These are phyloP conservation scores for Hevea brasiliensis DNA, from an alignment of 345 rosid genomes.

Conservation along the genomic window DNA sequence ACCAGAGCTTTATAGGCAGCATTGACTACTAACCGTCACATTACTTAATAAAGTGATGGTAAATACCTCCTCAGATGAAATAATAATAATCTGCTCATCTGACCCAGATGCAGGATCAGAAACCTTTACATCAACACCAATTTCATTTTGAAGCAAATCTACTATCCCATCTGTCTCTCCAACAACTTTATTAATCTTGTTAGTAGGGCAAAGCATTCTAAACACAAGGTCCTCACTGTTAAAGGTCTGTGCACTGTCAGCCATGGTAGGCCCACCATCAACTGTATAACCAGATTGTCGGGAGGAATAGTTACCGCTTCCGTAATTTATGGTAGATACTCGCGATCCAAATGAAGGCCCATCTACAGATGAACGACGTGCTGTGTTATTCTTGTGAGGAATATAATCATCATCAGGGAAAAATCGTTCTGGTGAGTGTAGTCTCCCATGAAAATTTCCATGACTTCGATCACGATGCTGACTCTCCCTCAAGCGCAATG, in stretches of 20 bases:
- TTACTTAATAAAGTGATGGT: constrained; percentile 3
- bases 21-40: neutral
- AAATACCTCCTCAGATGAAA: constrained; percentile 93
- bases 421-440: constrained; percentile 69
- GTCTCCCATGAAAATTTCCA: constrained; percentile 57
- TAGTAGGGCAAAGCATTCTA: constrained; percentile 86
- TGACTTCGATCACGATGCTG: constrained; percentile 92
- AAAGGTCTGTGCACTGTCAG: constrained; percentile 56
- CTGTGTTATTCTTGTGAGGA: constrained; percentile 49
- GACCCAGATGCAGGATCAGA: constrained; percentile 78
- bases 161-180: constrained; percentile 79
- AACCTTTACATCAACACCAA: constrained; percentile 88
- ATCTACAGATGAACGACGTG: constrained; percentile 59
- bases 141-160: constrained; percentile 80
- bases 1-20: constrained; percentile 1
- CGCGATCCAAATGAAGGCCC: constrained; percentile 58
- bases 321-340: constrained; percentile 43
- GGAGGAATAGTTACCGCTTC: constrained; percentile 53
- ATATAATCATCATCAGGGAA: constrained; percentile 77
- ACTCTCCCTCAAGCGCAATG: constrained; percentile 90
- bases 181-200: constrained; percentile 62
- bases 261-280: constrained; percentile 50
- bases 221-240: constrained; percentile 82
- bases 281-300: constrained; percentile 50
- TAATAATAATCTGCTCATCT: constrained; percentile 77